These are phyloP conservation scores for Mycena capillaripes DNA, from an alignment of 768 basidiomycete genomes.

Conservation along the genomic window DNA sequence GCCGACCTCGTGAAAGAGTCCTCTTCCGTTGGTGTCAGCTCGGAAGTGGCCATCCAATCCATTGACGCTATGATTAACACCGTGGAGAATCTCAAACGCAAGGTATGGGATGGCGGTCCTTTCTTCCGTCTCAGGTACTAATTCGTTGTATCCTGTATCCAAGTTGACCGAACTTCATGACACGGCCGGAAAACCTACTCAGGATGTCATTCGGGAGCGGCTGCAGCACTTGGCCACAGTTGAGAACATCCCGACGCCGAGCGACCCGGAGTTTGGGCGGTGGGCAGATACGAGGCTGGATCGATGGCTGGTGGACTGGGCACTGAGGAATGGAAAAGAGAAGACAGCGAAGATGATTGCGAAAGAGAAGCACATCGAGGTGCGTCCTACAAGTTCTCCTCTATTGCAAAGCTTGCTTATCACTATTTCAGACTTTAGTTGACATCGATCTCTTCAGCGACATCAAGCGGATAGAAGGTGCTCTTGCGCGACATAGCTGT, in stretches of 20 bases:
- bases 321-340: conserved; percentile 83
- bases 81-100: conserved; percentile 87
- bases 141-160: conserved; percentile 2
- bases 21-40: conserved; percentile 51
- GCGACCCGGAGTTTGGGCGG: conserved; percentile 70
- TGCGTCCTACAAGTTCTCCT: conserved; percentile 48
- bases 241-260: conserved; percentile 67
- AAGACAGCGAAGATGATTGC: conserved; percentile 85
- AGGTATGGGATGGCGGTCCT: conserved; percentile 65
- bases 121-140: not conserved
- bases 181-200: conserved; percentile 68
- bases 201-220: conserved; percentile 82
- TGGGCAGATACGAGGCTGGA: conserved; percentile 89
- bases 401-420: not conserved
- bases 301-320: conserved; percentile 95
- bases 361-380: conserved; percentile 84
- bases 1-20: conserved; percentile 71
- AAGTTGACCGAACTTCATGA: conserved; percentile 66
- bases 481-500: conserved; percentile 81
- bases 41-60: conserved; percentile 68
- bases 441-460: conserved; percentile 95
- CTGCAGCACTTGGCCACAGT: conserved; percentile 77
- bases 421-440: conserved; percentile 74
- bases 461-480: conserved; percentile 87
- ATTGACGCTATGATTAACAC: conserved; percentile 84